phyloP scores from a whole-genome alignment of 371 early-diverging fungal species.

The Zopfochytrium polystomum region DNA sequence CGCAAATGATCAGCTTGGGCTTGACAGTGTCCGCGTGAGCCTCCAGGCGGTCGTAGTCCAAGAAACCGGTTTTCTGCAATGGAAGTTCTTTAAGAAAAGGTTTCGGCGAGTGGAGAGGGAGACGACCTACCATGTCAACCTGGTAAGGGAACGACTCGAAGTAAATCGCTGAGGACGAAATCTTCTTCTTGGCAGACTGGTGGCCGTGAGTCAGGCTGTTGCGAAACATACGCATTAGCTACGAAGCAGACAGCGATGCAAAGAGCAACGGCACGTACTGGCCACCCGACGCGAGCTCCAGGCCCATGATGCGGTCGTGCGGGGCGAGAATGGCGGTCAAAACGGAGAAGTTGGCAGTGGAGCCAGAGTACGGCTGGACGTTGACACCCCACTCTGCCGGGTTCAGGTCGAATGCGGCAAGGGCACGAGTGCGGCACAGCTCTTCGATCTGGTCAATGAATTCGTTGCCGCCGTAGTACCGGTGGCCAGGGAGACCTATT shows the following conservation, averaged over 20 bases:
- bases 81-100: no score
- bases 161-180: constrained; percentile 96
- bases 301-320: constrained; percentile 98
- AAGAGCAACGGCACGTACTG: constrained; percentile 53
- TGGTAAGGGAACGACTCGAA: constrained; percentile 98
- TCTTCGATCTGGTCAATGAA: constrained; percentile 93
- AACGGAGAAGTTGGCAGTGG: constrained; percentile 95
- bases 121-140: constrained; percentile 57
- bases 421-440: constrained; percentile 94
- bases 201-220: constrained; percentile 93
- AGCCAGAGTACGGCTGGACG: constrained; percentile 96
- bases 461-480: constrained; percentile 99
- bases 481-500: constrained; percentile 75
- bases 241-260: background rate
- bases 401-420: constrained; percentile 89
- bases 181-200: constrained; percentile 96
- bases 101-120: background rate
- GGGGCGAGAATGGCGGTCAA: constrained; percentile 94
- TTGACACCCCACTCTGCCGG: constrained; percentile 96
- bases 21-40: constrained; percentile 81
- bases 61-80: constrained; percentile 76
- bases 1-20: constrained; percentile 97
- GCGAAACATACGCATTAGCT: background rate
- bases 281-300: constrained; percentile 98
- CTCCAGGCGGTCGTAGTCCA: constrained; percentile 96